Base-by-base conservation (phyloP, 306 rosid genomes). In the Dalbergia cochinchinensis region DNA sequence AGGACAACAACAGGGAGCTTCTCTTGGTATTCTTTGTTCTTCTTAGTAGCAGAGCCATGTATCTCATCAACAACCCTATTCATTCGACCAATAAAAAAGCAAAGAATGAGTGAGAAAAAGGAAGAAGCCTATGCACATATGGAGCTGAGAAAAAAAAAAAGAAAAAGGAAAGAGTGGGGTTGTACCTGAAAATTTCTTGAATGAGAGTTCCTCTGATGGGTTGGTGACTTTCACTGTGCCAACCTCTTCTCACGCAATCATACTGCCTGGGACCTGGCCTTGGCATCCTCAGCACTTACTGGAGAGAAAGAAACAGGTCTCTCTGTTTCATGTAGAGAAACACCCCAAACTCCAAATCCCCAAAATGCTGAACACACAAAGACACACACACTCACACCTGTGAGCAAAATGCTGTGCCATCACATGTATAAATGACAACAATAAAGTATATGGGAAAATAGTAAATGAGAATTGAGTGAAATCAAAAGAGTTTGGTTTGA, bases 141-240 rank as follows among this genome's bases (percentile, higher is more conserved):
- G 7, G 7, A 5, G 41, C 41, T 37, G 19, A 50, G 6, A 50
- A 11, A 26, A 26, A 7, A 2, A 8, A 44, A 44, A 44, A 44
- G 6, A 44, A 44, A 9, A 47, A 39, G 4, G 5, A 41, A 64
- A 53, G n/a, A 20, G n/a, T n/a, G 22, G 15, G 39, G 66, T 64
- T 7, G 64, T 35, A 93, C 98, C 94, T 91, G 93, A 91, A 93
- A 85, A 93, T 90, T 81, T 93, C 91, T 78, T 88, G 93, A 72
- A 93, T 91, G 67, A 93, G 93, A 79, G 91, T 90, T 64, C 92
- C 98, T 80, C 93, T 80, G 34, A 93, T 82, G 88, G 94, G 98
- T 65, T 87, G 92, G 79, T 93, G 98, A 6, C 86, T 88, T 41
- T 93, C 94, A 73, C 90, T 87, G 63, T 93, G 98, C 98, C 98